Conservation (phyloP, 805 yeast species). For the Hanseniaspora vineae region DNA sequence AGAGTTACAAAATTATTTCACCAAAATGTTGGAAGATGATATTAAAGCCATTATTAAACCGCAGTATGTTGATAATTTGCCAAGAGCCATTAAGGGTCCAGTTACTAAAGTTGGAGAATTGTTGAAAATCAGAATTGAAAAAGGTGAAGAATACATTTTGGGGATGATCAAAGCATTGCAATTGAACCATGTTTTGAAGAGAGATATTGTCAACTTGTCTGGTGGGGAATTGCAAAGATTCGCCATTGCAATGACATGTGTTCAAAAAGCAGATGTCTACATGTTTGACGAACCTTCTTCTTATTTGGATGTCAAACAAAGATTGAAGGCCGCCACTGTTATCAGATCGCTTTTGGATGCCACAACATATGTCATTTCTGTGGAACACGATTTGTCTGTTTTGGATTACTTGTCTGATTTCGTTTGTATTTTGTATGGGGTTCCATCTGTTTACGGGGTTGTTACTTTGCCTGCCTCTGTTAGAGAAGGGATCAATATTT, state of each 20-base stretch:
- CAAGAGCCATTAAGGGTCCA: conserved; percentile 90
- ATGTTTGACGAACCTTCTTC: conserved; percentile 99
- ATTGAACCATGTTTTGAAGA: conserved; percentile 57
- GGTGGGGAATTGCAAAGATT: conserved; percentile 99
- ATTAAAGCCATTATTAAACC: conserved; percentile 97
- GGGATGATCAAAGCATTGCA: conserved; percentile 59
- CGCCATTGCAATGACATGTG: conserved; percentile 95
- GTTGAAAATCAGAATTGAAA: conserved; percentile 63
- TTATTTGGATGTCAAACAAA: conserved; percentile 94
- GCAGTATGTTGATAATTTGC: conserved; percentile 95
- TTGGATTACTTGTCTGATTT: conserved; percentile 94
- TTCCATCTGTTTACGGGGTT: conserved; percentile 97
- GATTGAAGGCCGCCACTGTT: conserved; percentile 92
- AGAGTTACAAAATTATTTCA: conserved; percentile 91
- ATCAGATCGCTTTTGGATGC: conserved; percentile 75
- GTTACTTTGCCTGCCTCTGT: conserved; percentile 94
- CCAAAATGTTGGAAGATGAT: conserved; percentile 85
- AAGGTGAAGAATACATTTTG: conserved; percentile 47
- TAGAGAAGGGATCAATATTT: conserved; percentile 97
- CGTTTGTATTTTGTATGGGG: conserved; percentile 94
- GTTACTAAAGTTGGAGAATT: conserved; percentile 76
- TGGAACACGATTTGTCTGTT: conserved; percentile 97
- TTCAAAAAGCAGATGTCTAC: conserved; percentile 87
- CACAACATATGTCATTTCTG: conserved; percentile 81
- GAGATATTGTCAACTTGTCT: conserved; percentile 82